phyloP scores from a whole-genome alignment of 176 grass and related monocot species.

The Eragrostis curvula region DNA sequence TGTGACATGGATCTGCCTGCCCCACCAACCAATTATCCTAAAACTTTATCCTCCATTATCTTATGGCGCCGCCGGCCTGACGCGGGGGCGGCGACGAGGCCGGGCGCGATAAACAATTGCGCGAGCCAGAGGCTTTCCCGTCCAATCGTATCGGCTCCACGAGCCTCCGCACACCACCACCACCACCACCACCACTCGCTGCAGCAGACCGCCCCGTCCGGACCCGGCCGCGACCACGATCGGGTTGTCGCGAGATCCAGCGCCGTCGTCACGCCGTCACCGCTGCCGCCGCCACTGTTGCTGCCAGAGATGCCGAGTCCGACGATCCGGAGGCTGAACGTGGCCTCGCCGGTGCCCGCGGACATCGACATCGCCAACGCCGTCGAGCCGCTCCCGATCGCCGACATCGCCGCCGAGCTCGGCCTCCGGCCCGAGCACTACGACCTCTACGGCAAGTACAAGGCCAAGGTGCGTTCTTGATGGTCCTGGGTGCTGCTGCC shows the following conservation, averaged over 20 bases:
- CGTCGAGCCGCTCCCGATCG: slow-evolving; percentile 78
- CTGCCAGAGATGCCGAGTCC: slow-evolving; percentile 43
- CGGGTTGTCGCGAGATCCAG: slow-evolving; percentile 45
- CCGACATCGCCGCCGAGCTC: slow-evolving; percentile 72
- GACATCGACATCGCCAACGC: slow-evolving; percentile 98
- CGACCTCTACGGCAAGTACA: slow-evolving; percentile 97
- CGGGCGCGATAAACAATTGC: slow-evolving; percentile 44
- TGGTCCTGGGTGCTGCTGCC: neutral
- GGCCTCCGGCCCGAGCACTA: slow-evolving; percentile 75
- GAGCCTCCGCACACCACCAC: neutral
- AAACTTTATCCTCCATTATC: slow-evolving; percentile 45
- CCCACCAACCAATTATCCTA: slow-evolving; percentile 50
- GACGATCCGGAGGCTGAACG: slow-evolving; percentile 81
- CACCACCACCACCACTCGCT: slow-evolving; percentile 25
- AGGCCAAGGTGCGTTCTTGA: slow-evolving; percentile 76
- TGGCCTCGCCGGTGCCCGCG: slow-evolving; percentile 79
- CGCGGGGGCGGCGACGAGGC: slow-evolving; percentile 12
- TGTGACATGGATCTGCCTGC: slow-evolving; percentile 58
- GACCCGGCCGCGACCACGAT: neutral
- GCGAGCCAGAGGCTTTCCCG: slow-evolving; percentile 1
- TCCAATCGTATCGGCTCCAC: slow-evolving; percentile 23
- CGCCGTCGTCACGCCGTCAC: slow-evolving; percentile 37
- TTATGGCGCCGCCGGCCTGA: slow-evolving; percentile 29
- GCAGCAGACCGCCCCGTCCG: slow-evolving; percentile 1
- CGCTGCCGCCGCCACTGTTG: slow-evolving; percentile 13